Base-by-base conservation (phyloP, 805 yeast species). In the Myxozyma mucilagina region DNA sequence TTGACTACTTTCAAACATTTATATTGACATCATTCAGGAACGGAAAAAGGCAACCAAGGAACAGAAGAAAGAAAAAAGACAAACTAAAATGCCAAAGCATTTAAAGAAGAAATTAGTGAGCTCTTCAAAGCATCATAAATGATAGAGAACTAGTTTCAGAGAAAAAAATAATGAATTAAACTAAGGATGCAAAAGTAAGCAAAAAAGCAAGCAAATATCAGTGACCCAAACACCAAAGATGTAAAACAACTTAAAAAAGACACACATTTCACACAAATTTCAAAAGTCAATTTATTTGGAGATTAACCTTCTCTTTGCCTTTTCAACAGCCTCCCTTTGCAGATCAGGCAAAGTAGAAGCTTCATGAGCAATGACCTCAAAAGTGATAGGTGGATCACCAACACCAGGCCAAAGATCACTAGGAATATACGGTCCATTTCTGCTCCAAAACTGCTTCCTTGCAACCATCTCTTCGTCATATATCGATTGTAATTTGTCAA, bases 61-160 rank as follows among this genome's bases (percentile, higher is more conserved):
- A 44, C 87, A 84, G 9, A 86, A 87, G 53, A 84, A 85, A 68
- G 96, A 89, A 69, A 89, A 87, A 75, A 80, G 97, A 59, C 84
- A 87, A 69, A 84, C 83, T 6, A 90, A 90, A 72, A 84, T 90
- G 82, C 90, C 90, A 73, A 90, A 90, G 72, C 87, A 86, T 73
- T 74, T 87, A 36, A 90, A 90, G 77, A 90, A 90, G 80, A 87
- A 87, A 74, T 75, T 89, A 41, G 81, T 88, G 10, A 86, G 83
- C 67, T 83, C 84, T 67, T 78, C 84, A 8, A 59, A 62, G 47
- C 59, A 61, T 14, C 57, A 38, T 20, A 55, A 61, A 20, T 44
- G n/a, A 35, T 20, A 16, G 13, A 24, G 18, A 41, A 20, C 42
- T 38, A 32, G n/a, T 36, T 18, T 10, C 9, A 9, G 16, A 9